Evolutionary conservation across 2,329 filamentous ascomycete species (phyloP).

Genomic region (Claviceps sp.): DNA sequence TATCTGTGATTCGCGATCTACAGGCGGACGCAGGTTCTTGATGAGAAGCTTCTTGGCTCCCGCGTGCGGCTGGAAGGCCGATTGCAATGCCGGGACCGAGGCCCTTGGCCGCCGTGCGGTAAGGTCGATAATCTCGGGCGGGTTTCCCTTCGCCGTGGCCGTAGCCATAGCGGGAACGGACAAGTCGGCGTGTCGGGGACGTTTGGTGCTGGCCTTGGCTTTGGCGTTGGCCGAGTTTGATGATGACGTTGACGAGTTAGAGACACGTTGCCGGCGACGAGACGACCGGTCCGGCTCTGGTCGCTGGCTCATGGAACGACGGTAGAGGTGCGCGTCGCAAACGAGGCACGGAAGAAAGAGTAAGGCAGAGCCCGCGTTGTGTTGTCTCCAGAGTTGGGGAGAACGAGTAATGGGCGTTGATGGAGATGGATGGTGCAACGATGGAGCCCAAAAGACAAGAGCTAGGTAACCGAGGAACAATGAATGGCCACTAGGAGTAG

Average conservation of each 20-base stretch:
- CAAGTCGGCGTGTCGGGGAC: slow-evolving; percentile 17
- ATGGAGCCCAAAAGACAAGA: too few species aligned
- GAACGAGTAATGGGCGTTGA: too few species aligned
- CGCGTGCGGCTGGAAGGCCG: slow-evolving; percentile 54
- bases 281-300: slow-evolving; percentile 19
- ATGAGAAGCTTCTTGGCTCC: slow-evolving; percentile 83
- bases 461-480: too few species aligned
- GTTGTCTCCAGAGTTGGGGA: too few species aligned
- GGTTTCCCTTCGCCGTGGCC: slow-evolving; percentile 26
- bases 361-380: neutral
- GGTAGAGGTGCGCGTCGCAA: too few species aligned
- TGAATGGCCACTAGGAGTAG: too few species aligned
- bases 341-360: neutral
- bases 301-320: slow-evolving; percentile 18
- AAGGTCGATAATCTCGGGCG: slow-evolving; percentile 24
- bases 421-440: too few species aligned
- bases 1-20: slow-evolving; percentile 45
- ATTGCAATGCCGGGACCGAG: neutral
- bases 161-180: slow-evolving; percentile 17
- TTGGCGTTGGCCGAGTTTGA: slow-evolving; percentile 9
- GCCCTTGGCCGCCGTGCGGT: slow-evolving; percentile 16
- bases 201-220: slow-evolving; percentile 15
- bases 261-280: slow-evolving; percentile 25
- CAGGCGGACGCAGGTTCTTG: slow-evolving; percentile 66
- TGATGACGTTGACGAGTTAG: slow-evolving; percentile 16